Conservation (phyloP, 2,329 filamentous ascomycete genomes). For the Fusarium sublunatum region DNA sequence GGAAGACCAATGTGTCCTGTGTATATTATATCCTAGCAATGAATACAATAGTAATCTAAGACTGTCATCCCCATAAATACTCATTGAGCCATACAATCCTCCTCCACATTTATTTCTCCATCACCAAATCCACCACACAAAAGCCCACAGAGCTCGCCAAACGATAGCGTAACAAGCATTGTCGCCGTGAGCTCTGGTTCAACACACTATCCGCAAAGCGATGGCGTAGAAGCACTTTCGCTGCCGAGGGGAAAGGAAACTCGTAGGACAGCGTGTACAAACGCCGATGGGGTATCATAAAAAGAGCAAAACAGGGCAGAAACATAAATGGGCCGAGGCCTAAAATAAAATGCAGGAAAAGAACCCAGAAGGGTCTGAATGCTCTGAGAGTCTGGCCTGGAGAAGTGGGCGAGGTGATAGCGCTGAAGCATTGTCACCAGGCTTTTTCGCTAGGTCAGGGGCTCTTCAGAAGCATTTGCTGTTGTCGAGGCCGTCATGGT, state of each 20-base stretch:
- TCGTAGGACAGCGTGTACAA: conserved; percentile 59
- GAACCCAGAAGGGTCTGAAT: conserved; percentile 14
- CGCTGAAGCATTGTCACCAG: conserved; percentile 64
- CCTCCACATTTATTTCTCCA: neutral
- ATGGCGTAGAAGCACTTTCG: conserved; percentile 68
- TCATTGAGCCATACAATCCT: neutral
- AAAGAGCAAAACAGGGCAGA: conserved; percentile 42
- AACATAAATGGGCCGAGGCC: conserved; percentile 35
- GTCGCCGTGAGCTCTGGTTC: conserved; percentile 61
- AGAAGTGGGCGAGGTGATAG: conserved; percentile 54
- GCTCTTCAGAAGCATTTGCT: conserved; percentile 54
- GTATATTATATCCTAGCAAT: conserved; percentile 11
- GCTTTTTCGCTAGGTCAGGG: conserved; percentile 41
- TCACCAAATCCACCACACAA: conserved; percentile 38
- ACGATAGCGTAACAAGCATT: conserved; percentile 67
- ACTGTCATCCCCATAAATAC: conserved; percentile 1
- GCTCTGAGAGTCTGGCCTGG: conserved; percentile 10
- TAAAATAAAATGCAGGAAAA: conserved; percentile 29
- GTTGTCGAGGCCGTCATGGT: conserved; percentile 50
- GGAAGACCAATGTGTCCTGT: conserved; percentile 34
- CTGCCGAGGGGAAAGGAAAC: conserved; percentile 57
- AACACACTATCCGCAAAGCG: conserved; percentile 63
- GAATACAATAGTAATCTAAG: conserved; percentile 1
- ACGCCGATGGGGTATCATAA: conserved; percentile 60
- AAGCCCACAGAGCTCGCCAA: conserved; percentile 60